A percentile compares a stretch with the other conserved stretches of the same genome.
Conservation (phyloP, 352 stramenopile genomes). For the Phytopythium litorale region DNA sequence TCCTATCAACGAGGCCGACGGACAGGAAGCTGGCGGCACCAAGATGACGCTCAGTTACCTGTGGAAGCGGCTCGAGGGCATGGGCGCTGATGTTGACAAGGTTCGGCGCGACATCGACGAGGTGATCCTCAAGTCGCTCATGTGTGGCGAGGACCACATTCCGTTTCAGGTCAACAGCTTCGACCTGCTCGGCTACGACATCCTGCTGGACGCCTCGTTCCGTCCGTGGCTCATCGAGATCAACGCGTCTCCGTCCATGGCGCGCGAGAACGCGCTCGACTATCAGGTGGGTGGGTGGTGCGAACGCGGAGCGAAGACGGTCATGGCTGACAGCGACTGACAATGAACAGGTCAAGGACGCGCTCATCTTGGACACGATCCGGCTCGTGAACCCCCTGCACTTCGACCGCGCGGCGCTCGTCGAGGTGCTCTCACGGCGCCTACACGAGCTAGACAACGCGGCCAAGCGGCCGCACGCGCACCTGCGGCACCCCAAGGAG, state of each 20-base stretch:
- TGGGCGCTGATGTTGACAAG: conserved; percentile 58
- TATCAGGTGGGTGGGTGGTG: conserved; percentile 18
- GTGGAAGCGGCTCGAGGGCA: conserved; percentile 59
- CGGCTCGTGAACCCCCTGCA: conserved; percentile 77
- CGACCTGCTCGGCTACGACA: conserved; percentile 94
- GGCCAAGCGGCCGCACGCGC: conserved; percentile 50
- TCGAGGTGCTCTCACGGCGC: conserved; percentile 58
- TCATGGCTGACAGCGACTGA: not conserved
- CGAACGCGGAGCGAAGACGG: not conserved
- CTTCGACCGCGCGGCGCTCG: conserved; percentile 74
- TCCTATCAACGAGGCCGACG: conserved; percentile 24
- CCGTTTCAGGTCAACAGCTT: conserved; percentile 91
- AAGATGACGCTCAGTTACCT: conserved; percentile 83
- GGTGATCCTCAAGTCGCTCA: conserved; percentile 86
- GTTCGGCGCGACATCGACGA: conserved; percentile 70
- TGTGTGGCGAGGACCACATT: conserved; percentile 88
- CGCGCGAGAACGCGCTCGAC: conserved; percentile 84
- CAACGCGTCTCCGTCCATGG: conserved; percentile 93
- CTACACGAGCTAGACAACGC: conserved; percentile 53
- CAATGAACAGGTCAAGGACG: conserved; percentile 75
- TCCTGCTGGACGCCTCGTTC: conserved; percentile 89
- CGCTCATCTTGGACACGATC: conserved; percentile 87
- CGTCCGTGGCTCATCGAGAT: conserved; percentile 95
- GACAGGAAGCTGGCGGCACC: conserved; percentile 57
- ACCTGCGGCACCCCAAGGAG: conserved; percentile 49